Evolutionary conservation across 1,284 basidiomycete species (phyloP).

Genomic region (Thelephora terrestris): DNA sequence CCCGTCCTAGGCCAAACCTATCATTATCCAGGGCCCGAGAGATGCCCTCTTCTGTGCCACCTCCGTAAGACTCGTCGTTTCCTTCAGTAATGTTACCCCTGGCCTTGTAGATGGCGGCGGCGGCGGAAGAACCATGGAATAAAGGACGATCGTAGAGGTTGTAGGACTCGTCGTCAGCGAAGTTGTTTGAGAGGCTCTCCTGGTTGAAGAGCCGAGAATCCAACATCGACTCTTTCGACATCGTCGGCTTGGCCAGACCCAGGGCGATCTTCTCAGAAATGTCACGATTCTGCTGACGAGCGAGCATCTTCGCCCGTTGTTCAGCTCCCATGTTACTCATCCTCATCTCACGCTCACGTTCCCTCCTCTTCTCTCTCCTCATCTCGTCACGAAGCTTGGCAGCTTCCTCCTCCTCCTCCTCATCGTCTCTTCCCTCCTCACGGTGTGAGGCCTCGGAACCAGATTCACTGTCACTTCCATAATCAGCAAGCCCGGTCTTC

Average conservation of each 20-base stretch:
- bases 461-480: slow-evolving; percentile 67
- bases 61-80: slow-evolving; percentile 85
- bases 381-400: slow-evolving; percentile 83
- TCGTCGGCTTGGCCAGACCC: slow-evolving; percentile 91
- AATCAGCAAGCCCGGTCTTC: slow-evolving; percentile 72
- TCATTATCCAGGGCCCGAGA: slow-evolving; percentile 86
- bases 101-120: slow-evolving; percentile 96
- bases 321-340: slow-evolving; percentile 99
- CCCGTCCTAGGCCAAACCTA: slow-evolving; percentile 86
- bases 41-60: slow-evolving; percentile 92
- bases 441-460: slow-evolving; percentile 28
- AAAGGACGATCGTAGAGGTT: slow-evolving; percentile 92
- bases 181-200: slow-evolving; percentile 72
- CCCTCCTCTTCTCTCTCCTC: slow-evolving; percentile 84
- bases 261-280: slow-evolving; percentile 99
- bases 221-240: slow-evolving; percentile 93
- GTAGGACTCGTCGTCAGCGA: slow-evolving; percentile 91
- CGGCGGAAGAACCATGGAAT: slow-evolving; percentile 93
- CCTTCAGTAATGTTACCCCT: slow-evolving; percentile 75
- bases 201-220: slow-evolving; percentile 97
- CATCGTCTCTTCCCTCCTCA: background rate
- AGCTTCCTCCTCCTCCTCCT: slow-evolving; percentile 72
- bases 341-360: slow-evolving; percentile 94
- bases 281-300: slow-evolving; percentile 93
- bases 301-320: slow-evolving; percentile 90